Evolutionary conservation across 225 moss, liverwort and hornwort genomes (phyloP), one percentile per base, ranked within the genome.

Genomic region (Physcomitrellopsis africana): DNA sequence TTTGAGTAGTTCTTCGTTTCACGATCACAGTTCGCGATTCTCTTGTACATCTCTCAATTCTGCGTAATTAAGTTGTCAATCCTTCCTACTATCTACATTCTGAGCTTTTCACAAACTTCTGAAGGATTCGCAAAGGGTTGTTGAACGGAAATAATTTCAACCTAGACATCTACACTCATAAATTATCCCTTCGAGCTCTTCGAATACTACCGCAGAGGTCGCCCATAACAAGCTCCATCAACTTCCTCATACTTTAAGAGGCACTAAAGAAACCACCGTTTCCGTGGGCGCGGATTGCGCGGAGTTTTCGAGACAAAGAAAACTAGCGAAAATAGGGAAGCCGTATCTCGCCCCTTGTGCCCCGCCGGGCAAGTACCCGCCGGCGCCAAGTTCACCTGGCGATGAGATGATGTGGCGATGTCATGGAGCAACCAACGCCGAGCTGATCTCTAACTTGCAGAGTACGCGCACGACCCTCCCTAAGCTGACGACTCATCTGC

Each of bases 331-430:
- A 88, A 88, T 88, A 85, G 88, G 88, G 88, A 88, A 88, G 85
- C 88, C 88, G 81, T 88, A 73, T 67, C 85, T 88, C 85, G 85
- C 88, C 82, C 80, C 85, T 76, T 88, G 88, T 85, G 83, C 85
- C 75, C 88, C 88, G 88, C 88, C 88, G 85, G 85, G 85, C 59
- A 85, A 76, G 27, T 88, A 85, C 88, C 88, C 88, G 88, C 88
- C 88, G 88, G 88, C 88, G 77, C 88, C 88, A 13, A 81, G 85
- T 52, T 83, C 76, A 22, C 88, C 88, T 63, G 90, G 95, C 83
- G 87, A 96, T 92, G 96, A 92, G 52, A 96, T 91, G 96, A 96
- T 94, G 90, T 96, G 96, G 96, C 88, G 86, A 65, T 96, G 96
- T 60, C 94, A 96, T 90, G 96, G 96, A 51, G 85, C 86, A 63